Evolutionary conservation across 768 basidiomycete genomes (phyloP).

Genomic region (Leccinellum rugosiceps): DNA sequence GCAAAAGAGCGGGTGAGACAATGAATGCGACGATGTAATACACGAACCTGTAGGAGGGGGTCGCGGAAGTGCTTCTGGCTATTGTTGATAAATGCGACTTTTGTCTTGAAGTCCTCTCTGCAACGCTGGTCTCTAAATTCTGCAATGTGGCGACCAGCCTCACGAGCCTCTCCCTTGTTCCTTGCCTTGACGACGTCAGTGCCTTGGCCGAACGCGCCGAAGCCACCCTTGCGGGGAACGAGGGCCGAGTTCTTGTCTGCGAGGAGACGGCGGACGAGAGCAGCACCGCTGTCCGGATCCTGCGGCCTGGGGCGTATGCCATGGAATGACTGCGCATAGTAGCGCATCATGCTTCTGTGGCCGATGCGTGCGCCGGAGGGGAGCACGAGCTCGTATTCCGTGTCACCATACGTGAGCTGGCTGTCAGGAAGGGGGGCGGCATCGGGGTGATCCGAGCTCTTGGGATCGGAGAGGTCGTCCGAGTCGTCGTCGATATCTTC

Average conservation of each 20-base stretch:
- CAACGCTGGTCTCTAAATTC: constrained; percentile 80
- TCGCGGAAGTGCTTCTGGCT: constrained; percentile 87
- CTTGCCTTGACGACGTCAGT: constrained; percentile 84
- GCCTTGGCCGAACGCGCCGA: constrained; percentile 81
- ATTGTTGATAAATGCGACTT: constrained; percentile 76
- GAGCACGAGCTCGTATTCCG: constrained; percentile 82
- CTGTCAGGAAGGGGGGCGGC: constrained; percentile 42
- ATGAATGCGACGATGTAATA: background rate
- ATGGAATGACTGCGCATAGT: constrained; percentile 82
- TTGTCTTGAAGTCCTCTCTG: constrained; percentile 82
- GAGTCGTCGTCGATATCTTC: constrained; percentile 32
- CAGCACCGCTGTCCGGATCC: constrained; percentile 70
- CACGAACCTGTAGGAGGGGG: constrained; percentile 54
- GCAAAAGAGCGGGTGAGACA: background rate
- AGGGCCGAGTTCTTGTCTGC: constrained; percentile 82
- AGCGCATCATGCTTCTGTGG: constrained; percentile 81
- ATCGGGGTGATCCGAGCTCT: constrained; percentile 36
- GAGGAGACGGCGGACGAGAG: constrained; percentile 72
- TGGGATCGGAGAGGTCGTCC: constrained; percentile 21
- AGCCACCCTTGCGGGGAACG: constrained; percentile 81
- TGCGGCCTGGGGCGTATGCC: constrained; percentile 42
- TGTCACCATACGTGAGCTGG: constrained; percentile 74
- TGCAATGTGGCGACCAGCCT: constrained; percentile 83
- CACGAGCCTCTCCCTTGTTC: constrained; percentile 91
- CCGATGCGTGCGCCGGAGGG: constrained; percentile 92